Evolutionary conservation across 768 basidiomycete species (phyloP), one percentile per base, ranked within the genome.

Genomic region (Solioccasus polychromus): DNA sequence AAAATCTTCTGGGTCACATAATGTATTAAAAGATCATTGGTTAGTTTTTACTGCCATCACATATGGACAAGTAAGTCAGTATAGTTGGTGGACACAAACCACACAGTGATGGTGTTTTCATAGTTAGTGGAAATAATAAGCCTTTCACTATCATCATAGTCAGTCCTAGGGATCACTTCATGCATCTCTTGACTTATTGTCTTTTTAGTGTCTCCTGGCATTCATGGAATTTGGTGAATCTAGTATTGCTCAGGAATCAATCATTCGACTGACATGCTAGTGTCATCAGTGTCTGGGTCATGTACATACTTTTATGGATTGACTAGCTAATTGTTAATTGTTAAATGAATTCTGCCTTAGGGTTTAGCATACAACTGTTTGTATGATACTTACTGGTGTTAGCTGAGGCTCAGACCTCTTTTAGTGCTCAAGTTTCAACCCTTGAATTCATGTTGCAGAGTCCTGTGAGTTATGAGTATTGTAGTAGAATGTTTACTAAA

Each of bases 71-170:
- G 54, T 55, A 20, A 39, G 53, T 42, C 19, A 3, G 24, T 30
- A 3, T 15, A 5, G 3, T 29, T 12, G 11, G n/a, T 32, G 7
- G 15, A 4, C 32, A 34, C 4, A 14, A 23, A 26, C 23, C 30
- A 1, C 35, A 10, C 3, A 12, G n/a, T 4, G 25, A 0, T 42
- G 4, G 35, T 15, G 7, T 22, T 18, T 34, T 14, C 14, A n/a
- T 17, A 57, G 55, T 57, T 14, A 56, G 54, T 12, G 50, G 42
- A 23, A 52, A 46, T 8, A 57, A 57, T 14, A 57, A 48, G 19
- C 10, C 1, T 15, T 3, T 57, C 4, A 56, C 54, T 8, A 10
- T 46, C 9, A 8, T 7, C 4, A 24, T 56, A 4, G 54, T 57
- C 25, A 42, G 55, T 53, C 11, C 26, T 7, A 4, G 31, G 19